Percentiles rank a stretch among this genome's conserved stretches.
phyloP scores from a whole-genome alignment of 208 protist species.

The Trypanosoma cruzi region DNA sequence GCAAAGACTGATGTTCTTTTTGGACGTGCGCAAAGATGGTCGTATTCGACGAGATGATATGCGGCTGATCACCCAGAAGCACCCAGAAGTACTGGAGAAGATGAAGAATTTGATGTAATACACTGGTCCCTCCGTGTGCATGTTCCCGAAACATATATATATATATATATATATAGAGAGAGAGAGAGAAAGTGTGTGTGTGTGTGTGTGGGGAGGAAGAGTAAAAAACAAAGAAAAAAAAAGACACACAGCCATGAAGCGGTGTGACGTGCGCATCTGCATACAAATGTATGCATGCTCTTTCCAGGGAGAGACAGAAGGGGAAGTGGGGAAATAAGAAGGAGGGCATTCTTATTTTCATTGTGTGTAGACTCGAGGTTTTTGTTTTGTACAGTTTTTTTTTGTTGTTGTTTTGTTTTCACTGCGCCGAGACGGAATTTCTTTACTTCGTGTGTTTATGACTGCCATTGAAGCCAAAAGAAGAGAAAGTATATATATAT shows the following conservation, averaged over 20 bases:
- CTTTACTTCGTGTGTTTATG: not conserved
- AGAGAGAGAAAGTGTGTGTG: no score
- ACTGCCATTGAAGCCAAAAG: no score
- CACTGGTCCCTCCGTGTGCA: not conserved
- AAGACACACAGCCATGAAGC: no score
- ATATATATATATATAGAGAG: no score
- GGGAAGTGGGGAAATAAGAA: not conserved
- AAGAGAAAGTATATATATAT: no score
- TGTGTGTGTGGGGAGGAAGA: not conserved
- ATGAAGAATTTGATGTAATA: conserved; percentile 89
- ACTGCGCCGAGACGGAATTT: not conserved
- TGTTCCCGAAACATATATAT: no score
- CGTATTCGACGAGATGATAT: conserved; percentile 76
- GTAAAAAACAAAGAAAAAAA: not conserved
- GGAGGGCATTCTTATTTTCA: conserved; percentile 2
- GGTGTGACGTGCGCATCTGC: no score
- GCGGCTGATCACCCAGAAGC: conserved; percentile 75
- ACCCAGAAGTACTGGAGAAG: conserved; percentile 91
- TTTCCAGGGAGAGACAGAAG: not conserved
- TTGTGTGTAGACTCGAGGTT: not conserved
- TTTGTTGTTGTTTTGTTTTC: conserved; percentile 21
- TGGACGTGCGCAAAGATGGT: conserved; percentile 82
- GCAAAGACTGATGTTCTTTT: conserved; percentile 77
- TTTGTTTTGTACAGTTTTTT: conserved; percentile 19
- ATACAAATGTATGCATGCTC: not conserved